Evolutionary conservation across 2,329 filamentous ascomycete species (phyloP).

Genomic region (Monosporascus cannonballus): DNA sequence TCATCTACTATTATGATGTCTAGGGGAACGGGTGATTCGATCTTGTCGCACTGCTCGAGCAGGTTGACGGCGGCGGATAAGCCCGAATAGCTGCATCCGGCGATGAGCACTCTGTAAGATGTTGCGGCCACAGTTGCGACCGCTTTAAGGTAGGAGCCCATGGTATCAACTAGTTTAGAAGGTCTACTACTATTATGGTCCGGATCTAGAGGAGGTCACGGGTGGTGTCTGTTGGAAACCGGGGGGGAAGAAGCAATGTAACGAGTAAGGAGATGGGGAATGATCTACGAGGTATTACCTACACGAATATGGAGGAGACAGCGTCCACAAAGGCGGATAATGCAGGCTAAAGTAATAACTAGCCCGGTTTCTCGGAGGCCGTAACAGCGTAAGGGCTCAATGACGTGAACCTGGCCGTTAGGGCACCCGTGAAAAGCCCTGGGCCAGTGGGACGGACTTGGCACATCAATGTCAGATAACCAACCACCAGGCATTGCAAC

Average conservation of each 20-base stretch:
- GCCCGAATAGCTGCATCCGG: constrained; percentile 69
- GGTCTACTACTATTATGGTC: neutral
- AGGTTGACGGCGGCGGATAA: constrained; percentile 62
- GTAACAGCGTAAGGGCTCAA: neutral
- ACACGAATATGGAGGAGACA: neutral
- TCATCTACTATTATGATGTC: constrained; percentile 73
- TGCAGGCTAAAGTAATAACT: neutral
- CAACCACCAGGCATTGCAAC: neutral
- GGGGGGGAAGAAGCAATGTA: too few species aligned
- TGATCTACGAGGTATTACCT: neutral
- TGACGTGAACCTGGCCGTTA: neutral
- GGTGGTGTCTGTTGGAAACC: neutral
- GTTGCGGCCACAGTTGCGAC: constrained; percentile 19
- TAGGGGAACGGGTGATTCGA: constrained; percentile 44
- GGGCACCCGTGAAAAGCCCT: neutral
- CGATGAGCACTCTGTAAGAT: constrained; percentile 52
- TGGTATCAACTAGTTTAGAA: neutral
- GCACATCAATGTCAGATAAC: neutral
- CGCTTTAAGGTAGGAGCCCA: constrained; percentile 9
- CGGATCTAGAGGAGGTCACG: neutral
- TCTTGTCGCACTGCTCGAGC: constrained; percentile 54
- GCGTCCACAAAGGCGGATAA: neutral
- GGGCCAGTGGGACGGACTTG: neutral
- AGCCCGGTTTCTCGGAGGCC: neutral
- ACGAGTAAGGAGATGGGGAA: neutral